Conservation (phyloP, 768 basidiomycete species). For the Tricholomella constricta region DNA sequence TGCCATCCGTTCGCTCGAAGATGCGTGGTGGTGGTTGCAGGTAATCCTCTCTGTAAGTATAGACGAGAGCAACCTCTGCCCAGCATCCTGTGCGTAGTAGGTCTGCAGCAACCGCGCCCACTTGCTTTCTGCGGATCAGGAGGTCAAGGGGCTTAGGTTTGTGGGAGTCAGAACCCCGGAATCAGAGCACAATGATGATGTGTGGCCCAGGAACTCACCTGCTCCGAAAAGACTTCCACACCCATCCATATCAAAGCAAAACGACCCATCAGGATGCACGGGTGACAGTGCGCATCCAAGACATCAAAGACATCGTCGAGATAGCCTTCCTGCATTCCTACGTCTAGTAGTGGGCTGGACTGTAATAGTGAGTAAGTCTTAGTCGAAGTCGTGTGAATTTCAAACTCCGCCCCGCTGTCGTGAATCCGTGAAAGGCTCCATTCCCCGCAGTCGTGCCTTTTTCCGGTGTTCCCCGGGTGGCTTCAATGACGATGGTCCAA, state of each 20-base stretch:
- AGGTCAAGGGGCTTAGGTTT: constrained; percentile 12
- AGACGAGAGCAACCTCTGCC: constrained; percentile 5
- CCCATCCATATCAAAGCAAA: constrained; percentile 17
- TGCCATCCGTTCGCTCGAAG: constrained; percentile 16
- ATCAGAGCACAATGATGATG: too few relatives aligned
- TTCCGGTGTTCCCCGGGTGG: constrained; percentile 44
- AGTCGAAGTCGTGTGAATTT: too few relatives aligned
- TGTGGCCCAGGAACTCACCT: constrained; percentile 14
- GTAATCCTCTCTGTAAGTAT: constrained; percentile 15
- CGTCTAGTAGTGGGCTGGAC: too few relatives aligned
- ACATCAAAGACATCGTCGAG: constrained; percentile 8
- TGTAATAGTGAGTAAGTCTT: too few relatives aligned
- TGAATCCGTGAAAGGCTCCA: too few relatives aligned
- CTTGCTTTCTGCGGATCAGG: constrained; percentile 15
- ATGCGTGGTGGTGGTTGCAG: constrained; percentile 4
- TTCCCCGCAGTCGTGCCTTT: constrained; percentile 28
- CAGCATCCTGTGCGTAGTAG: constrained; percentile 14
- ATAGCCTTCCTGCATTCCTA: constrained; percentile 4
- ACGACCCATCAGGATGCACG: constrained; percentile 17
- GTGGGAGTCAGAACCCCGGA: too few relatives aligned
- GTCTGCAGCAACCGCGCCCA: constrained; percentile 14
- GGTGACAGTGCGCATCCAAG: constrained; percentile 16
- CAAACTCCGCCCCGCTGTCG: too few relatives aligned
- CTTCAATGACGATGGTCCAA: constrained; percentile 37
- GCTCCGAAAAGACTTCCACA: constrained; percentile 8